A percentile compares a stretch with the other conserved stretches of the same genome.
Evolutionary conservation across 176 grass and related monocot genomes (phyloP).

Genomic region (Stipa capillata): DNA sequence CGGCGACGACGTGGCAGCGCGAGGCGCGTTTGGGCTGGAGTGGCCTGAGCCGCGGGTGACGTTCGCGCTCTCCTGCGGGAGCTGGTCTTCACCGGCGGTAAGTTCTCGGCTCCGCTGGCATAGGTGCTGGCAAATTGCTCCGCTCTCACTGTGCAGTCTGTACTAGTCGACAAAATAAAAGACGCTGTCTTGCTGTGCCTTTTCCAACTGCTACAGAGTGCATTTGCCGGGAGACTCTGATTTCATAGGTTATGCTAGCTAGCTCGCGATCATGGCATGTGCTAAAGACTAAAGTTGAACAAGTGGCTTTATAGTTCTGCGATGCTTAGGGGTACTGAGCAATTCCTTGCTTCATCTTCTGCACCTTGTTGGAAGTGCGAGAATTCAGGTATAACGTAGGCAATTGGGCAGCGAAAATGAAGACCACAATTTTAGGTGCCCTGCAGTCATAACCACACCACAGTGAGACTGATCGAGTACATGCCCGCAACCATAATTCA

Average conservation of each 20-base stretch:
- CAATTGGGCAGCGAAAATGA: background rate
- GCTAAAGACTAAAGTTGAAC: background rate
- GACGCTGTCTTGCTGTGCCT: background rate
- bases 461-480: background rate
- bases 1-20: slow-evolving; percentile 23
- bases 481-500: background rate
- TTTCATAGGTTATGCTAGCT: background rate
- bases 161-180: background rate
- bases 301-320: background rate
- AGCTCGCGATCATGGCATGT: background rate
- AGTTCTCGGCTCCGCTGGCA: background rate
- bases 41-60: slow-evolving; percentile 69
- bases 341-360: background rate
- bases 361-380: background rate
- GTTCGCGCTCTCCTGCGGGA: slow-evolving; percentile 68
- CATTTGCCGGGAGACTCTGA: too few relatives aligned
- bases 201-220: background rate
- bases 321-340: background rate
- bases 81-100: slow-evolving; percentile 77
- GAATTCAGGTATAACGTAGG: background rate
- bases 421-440: slow-evolving; percentile 10
- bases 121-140: background rate
- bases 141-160: background rate
- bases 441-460: background rate
- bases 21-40: slow-evolving; percentile 36